A percentile compares a stretch with the other conserved stretches of the same genome.
phyloP scores from a whole-genome alignment of 148 eudicot genomes.

The Chenopodium album region DNA sequence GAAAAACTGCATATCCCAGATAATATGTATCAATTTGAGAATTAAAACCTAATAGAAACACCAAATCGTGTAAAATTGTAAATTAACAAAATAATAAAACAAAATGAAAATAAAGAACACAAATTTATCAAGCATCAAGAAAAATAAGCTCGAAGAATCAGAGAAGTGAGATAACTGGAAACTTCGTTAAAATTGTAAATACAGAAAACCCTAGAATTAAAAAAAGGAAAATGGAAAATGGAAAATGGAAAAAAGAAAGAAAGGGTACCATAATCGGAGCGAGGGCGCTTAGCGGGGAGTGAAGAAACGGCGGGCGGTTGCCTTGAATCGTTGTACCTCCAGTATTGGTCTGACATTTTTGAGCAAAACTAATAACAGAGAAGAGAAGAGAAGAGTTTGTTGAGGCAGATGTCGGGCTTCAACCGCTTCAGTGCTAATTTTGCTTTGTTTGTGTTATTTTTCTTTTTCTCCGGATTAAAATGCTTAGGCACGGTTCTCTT shows the following conservation, averaged over 20 bases:
- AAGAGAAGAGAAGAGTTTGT: no score
- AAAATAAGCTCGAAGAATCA: background rate
- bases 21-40: no score
- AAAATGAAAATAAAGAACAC: background rate
- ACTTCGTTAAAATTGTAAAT: background rate
- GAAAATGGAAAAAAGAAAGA: background rate
- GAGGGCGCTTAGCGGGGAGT: slow-evolving; percentile 63
- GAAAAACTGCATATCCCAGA: no score
- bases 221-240: background rate
- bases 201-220: slow-evolving; percentile 23
- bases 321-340: slow-evolving; percentile 54
- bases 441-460: no score
- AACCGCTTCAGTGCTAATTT: no score
- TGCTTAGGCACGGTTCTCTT: no score
- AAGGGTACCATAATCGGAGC: slow-evolving; percentile 58
- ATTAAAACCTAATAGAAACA: background rate
- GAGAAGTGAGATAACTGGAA: background rate
- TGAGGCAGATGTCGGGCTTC: no score
- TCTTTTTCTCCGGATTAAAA: no score
- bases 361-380: no score
- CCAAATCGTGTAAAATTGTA: background rate
- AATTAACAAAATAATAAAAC: no score
- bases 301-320: slow-evolving; percentile 35
- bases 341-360: slow-evolving; percentile 55
- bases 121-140: background rate